Evolutionary conservation across 2,329 filamentous ascomycete species (phyloP).

Genomic region (Nemania serpens): DNA sequence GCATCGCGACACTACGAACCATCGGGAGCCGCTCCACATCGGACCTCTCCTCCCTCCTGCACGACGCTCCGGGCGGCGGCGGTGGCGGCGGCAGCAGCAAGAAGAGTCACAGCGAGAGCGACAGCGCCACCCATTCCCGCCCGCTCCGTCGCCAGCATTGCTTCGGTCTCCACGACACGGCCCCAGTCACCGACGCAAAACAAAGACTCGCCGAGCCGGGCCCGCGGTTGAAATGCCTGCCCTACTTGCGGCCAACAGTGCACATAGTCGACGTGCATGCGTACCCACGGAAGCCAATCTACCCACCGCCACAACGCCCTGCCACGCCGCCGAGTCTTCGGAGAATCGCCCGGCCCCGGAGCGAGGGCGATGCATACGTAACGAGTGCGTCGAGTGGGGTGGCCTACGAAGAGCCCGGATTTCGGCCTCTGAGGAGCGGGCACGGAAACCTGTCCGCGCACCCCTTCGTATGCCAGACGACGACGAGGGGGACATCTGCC

Average conservation of each 20-base stretch:
- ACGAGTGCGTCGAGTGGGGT: background rate
- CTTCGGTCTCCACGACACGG: slow-evolving; percentile 43
- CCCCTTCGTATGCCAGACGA: slow-evolving; percentile 26
- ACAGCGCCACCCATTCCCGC: slow-evolving; percentile 1
- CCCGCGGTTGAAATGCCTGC: slow-evolving; percentile 15
- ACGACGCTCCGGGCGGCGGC: slow-evolving; percentile 27
- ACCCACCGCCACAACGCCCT: slow-evolving; percentile 29
- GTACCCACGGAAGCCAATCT: slow-evolving; percentile 36
- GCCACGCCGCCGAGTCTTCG: slow-evolving; percentile 25
- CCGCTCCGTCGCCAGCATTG: slow-evolving; percentile 40
- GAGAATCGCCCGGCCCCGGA: slow-evolving; percentile 13
- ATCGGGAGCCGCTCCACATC: slow-evolving; percentile 34
- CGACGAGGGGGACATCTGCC: background rate
- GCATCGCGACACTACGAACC: slow-evolving; percentile 42
- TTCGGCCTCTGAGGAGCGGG: slow-evolving; percentile 30
- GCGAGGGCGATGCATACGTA: slow-evolving; percentile 15
- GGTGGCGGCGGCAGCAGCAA: background rate
- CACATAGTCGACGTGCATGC: slow-evolving; percentile 37
- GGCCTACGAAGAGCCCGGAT: slow-evolving; percentile 21
- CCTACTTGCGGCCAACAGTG: slow-evolving; percentile 31
- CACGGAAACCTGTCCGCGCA: slow-evolving; percentile 31
- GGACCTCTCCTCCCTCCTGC: slow-evolving; percentile 39
- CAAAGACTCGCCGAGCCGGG: background rate
- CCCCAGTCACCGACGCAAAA: slow-evolving; percentile 1
- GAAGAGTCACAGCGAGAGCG: slow-evolving; percentile 13